Percentiles rank a stretch among this genome's conserved stretches.
Evolutionary conservation across 2,329 filamentous ascomycete species (phyloP).

Genomic region (Metarhizium anisopliae): DNA sequence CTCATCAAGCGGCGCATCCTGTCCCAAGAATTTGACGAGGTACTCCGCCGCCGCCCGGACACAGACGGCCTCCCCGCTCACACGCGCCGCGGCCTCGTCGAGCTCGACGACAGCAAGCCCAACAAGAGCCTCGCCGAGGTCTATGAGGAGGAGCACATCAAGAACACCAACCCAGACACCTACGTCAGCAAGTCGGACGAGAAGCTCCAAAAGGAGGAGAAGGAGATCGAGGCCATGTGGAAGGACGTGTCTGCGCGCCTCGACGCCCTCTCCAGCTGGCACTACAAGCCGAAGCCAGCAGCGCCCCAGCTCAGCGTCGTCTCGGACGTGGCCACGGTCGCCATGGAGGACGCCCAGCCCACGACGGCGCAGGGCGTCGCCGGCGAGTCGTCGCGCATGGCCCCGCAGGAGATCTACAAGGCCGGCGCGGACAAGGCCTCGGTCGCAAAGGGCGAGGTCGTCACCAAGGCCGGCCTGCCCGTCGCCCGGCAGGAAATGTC

Average conservation of each 20-base stretch:
- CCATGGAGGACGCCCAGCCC: conserved; percentile 92
- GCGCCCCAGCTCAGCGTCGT: conserved; percentile 79
- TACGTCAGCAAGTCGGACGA: conserved; percentile 78
- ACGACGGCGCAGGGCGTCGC: conserved; percentile 67
- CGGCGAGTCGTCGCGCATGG: conserved; percentile 64
- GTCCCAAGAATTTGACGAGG: conserved; percentile 84
- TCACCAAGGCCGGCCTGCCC: conserved; percentile 68
- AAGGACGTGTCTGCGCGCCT: conserved; percentile 69
- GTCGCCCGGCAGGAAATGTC: conserved; percentile 79
- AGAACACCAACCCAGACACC: conserved; percentile 63
- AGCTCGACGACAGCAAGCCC: conserved; percentile 81
- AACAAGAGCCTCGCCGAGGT: conserved; percentile 81
- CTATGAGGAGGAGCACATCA: conserved; percentile 88
- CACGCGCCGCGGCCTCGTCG: conserved; percentile 62
- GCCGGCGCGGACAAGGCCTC: conserved; percentile 63
- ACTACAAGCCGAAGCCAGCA: conserved; percentile 85
- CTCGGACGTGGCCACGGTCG: conserved; percentile 80
- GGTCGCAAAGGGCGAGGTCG: conserved; percentile 59
- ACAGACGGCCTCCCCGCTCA: conserved; percentile 51
- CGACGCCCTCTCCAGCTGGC: conserved; percentile 84
- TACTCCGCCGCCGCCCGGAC: conserved; percentile 72
- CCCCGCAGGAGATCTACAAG: conserved; percentile 89
- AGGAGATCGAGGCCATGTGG: conserved; percentile 77
- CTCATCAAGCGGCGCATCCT: conserved; percentile 91
- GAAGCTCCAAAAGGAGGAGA: conserved; percentile 72